These are phyloP conservation scores for Aspergillus funiculosus DNA, from an alignment of 495 filamentous ascomycete genomes.

Conservation along the genomic window DNA sequence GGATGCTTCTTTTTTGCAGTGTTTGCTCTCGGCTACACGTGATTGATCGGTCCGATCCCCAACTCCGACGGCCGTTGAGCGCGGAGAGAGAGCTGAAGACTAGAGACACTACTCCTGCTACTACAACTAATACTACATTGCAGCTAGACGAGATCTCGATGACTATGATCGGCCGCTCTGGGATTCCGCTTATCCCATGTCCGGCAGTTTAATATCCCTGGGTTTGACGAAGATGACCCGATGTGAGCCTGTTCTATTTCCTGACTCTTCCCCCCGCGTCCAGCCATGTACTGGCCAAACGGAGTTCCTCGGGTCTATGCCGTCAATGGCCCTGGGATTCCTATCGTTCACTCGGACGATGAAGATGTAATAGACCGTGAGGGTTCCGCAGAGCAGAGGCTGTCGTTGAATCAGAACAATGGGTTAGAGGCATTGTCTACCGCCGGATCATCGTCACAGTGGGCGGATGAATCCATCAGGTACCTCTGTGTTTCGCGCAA, in stretches of 20 bases:
- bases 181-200: conserved; percentile 17
- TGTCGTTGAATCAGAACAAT: conserved; percentile 9
- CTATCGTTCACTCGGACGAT: conserved; percentile 37
- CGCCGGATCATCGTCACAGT: conserved; percentile 24
- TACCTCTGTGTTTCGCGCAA: conserved; percentile 72
- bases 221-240: conserved; percentile 34
- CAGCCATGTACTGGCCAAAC: conserved; percentile 95
- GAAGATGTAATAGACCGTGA: conserved; percentile 10
- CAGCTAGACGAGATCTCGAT: conserved; percentile 6
- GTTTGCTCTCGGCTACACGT: conserved; percentile 12
- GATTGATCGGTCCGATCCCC: conserved; percentile 1
- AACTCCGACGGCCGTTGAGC: not conserved
- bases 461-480: conserved; percentile 57
- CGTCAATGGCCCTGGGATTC: conserved; percentile 53
- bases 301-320: conserved; percentile 86
- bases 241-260: conserved; percentile 32
- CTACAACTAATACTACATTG: not conserved
- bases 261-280: conserved; percentile 23
- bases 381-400: conserved; percentile 15
- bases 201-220: conserved; percentile 17
- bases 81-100: conserved; percentile 7
- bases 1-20: conserved; percentile 12
- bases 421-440: conserved; percentile 16
- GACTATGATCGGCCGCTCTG: conserved; percentile 20
- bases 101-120: not conserved